These are phyloP conservation scores for Paragyromitra xinjiangensis DNA, from an alignment of 495 filamentous ascomycete species.

Conservation along the genomic window DNA sequence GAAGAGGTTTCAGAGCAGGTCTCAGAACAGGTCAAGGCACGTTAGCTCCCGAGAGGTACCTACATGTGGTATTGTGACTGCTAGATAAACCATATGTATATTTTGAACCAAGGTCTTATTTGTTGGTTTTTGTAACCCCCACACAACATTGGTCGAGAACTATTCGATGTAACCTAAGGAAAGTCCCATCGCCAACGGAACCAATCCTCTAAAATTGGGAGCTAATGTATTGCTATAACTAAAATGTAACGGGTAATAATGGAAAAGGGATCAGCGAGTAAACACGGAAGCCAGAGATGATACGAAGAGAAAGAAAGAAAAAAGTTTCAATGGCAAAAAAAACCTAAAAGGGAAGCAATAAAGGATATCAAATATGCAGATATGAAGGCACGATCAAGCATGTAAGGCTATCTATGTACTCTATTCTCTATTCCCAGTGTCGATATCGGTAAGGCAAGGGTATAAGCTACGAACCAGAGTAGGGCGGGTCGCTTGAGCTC, in stretches of 20 bases:
- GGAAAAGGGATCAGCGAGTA: constrained; percentile 5
- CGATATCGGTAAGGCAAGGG: constrained; percentile 47
- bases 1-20: constrained; percentile 16
- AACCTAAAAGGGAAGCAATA: constrained; percentile 15
- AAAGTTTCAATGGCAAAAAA: constrained; percentile 1
- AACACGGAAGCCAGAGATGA: constrained; percentile 6
- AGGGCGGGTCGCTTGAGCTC: constrained; percentile 55
- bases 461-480: constrained; percentile 53
- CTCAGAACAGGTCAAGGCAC: constrained; percentile 16
- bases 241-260: constrained; percentile 15
- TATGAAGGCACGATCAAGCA: constrained; percentile 35
- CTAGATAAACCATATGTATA: constrained; percentile 22
- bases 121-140: constrained; percentile 36
- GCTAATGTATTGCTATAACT: constrained; percentile 15
- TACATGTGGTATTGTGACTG: constrained; percentile 23
- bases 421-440: constrained; percentile 36
- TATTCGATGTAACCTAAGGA: constrained; percentile 13
- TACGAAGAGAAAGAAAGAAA: constrained; percentile 21
- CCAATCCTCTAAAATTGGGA: not conserved
- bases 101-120: constrained; percentile 25
- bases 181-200: constrained; percentile 6
- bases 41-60: constrained; percentile 34
- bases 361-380: constrained; percentile 22
- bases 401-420: constrained; percentile 47
- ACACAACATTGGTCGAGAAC: constrained; percentile 7